Percentiles rank a stretch among this genome's conserved stretches.
These are phyloP conservation scores for Aegilops sharonensis DNA, from an alignment of 176 grass and related monocot species.

Conservation along the genomic window DNA sequence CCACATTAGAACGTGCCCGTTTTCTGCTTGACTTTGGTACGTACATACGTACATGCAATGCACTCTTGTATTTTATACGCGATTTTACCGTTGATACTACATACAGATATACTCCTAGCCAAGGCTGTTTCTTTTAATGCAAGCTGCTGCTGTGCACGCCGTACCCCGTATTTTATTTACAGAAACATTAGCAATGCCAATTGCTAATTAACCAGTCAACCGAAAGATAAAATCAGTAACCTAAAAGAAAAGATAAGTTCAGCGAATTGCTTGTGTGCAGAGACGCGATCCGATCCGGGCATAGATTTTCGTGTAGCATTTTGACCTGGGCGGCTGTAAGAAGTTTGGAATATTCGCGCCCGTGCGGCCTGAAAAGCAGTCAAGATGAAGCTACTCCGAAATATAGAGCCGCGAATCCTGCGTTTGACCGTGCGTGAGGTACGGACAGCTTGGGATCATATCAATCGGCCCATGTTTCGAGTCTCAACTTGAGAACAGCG, in stretches of 20 bases:
- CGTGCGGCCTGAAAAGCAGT: slow-evolving; percentile 14
- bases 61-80: not conserved
- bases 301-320: not conserved
- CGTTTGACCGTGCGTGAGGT: not conserved
- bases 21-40: slow-evolving; percentile 11
- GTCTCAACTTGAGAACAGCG: not conserved
- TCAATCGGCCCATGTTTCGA: not conserved
- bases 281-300: not conserved
- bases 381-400: not conserved
- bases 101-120: not conserved
- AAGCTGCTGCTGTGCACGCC: not conserved
- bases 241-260: not conserved
- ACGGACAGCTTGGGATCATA: not conserved
- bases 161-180: not conserved
- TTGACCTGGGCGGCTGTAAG: not conserved
- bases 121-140: too few species aligned
- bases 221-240: not conserved
- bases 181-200: too few species aligned
- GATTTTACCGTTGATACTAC: not conserved
- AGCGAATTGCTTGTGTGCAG: not conserved
- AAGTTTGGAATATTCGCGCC: not conserved
- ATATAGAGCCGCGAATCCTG: not conserved
- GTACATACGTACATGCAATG: too few species aligned
- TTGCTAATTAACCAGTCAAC: too few species aligned
- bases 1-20: not conserved